These are phyloP conservation scores for Funneliformis mosseae DNA, from an alignment of 192 early-diverging fungal genomes.

Conservation along the genomic window DNA sequence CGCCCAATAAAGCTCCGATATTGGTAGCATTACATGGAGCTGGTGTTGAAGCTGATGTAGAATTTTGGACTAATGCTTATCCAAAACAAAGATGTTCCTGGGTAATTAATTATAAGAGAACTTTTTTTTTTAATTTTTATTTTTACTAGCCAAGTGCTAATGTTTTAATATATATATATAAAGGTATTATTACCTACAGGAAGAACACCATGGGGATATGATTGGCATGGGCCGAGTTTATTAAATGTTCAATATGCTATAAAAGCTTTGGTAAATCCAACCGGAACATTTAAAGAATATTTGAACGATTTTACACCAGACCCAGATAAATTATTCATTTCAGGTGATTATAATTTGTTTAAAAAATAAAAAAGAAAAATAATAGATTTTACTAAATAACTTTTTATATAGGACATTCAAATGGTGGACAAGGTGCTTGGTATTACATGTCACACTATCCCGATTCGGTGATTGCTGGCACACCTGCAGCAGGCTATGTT, in stretches of 20 bases:
- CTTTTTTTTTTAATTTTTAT: not conserved
- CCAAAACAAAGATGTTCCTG: constrained; percentile 61
- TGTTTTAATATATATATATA: not conserved
- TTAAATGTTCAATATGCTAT: constrained; percentile 62
- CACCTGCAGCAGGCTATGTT: constrained; percentile 71
- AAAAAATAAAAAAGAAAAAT: not conserved
- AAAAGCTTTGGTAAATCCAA: constrained; percentile 42
- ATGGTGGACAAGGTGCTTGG: constrained; percentile 83
- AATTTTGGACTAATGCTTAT: constrained; percentile 66
- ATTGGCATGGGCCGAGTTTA: constrained; percentile 77
- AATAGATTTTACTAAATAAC: not conserved
- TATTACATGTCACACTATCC: constrained; percentile 70
- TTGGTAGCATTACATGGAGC: constrained; percentile 74
- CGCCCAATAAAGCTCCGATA: constrained; percentile 46
- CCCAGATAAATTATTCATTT: constrained; percentile 52
- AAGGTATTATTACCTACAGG: constrained; percentile 72
- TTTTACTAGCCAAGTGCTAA: not conserved
- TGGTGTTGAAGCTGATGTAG: constrained; percentile 60
- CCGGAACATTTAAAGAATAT: constrained; percentile 54
- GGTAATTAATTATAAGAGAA: constrained; percentile 45
- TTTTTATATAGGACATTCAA: constrained; percentile 63
- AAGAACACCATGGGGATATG: constrained; percentile 74
- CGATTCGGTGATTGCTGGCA: constrained; percentile 66
- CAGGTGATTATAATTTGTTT: constrained; percentile 42
- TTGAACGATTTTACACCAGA: constrained; percentile 42